Evolutionary conservation across 768 basidiomycete genomes (phyloP), one percentile per base, ranked within the genome.

Genomic region (Mycena albidolilacea): DNA sequence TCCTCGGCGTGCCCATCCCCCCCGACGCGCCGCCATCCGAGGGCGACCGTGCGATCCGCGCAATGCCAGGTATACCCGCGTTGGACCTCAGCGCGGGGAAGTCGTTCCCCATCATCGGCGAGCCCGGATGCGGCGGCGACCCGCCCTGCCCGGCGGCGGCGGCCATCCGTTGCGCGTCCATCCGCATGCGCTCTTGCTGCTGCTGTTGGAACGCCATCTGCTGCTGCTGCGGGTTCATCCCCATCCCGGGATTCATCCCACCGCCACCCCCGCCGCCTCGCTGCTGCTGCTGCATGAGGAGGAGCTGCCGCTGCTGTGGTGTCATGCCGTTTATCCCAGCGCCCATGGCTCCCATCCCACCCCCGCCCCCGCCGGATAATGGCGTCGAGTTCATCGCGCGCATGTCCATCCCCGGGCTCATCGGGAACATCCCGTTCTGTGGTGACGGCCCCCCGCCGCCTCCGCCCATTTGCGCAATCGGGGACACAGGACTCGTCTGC

Each of bases 11-110:
- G 7, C 52, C 52, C 75, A 78, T 78, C 43, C 68, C 68, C 17
- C 72, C 70, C 44, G 12, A 1, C 46, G 63, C 64, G 9, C 68
- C 69, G 44, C 86, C 84, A 71, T 94, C 93, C 19, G 92, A 90
- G n/a, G 93, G 93, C 52, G 93, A 94, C 67, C 93, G 87, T 62
- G 90, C 88, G 75, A 90, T 93, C 76, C 93, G 85, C 23, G 93
- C 92, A 64, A 95, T 95, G 14, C 93, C 93, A 0, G 92, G 92
- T 65, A 94, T 91, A 23, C 88, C 80, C 52, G 86, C 82, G 77
- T 90, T 91, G 52, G 91, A 91, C 21, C 90, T 85, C 39, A 91
- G 81, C 7, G 85, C 84, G 14, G 89, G 86, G 70, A 89, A 88
- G 67, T 85, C 81, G 76, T 81, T 78, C 63, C 81, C 78, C 41